Evolutionary conservation across 106 monocot genomes (phyloP).

Genomic region (Dendrobium huoshanense): DNA sequence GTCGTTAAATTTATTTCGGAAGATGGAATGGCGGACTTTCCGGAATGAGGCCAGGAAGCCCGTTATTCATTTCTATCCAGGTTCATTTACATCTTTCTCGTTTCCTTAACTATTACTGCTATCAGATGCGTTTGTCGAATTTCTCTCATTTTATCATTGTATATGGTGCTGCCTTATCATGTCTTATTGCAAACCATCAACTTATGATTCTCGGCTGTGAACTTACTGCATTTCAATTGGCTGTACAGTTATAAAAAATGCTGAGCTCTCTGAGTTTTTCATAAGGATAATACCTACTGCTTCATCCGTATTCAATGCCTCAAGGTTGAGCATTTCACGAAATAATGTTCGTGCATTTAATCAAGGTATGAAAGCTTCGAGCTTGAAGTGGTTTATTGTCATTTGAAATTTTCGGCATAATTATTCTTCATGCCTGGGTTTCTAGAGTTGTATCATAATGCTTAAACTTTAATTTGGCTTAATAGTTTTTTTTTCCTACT

Average conservation of each 20-base stretch:
- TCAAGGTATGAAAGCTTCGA: slow-evolving; percentile 34
- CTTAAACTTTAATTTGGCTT: not conserved
- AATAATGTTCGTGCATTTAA: slow-evolving; percentile 70
- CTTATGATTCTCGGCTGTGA: not conserved
- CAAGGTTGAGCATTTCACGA: slow-evolving; percentile 52
- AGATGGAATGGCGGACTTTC: slow-evolving; percentile 64
- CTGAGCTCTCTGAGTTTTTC: slow-evolving; percentile 53
- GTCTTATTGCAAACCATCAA: not conserved
- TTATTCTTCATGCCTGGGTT: not conserved
- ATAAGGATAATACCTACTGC: slow-evolving; percentile 82
- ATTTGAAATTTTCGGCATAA: not conserved
- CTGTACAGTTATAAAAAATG: slow-evolving; percentile 28
- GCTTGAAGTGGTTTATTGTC: not conserved
- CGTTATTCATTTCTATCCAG: slow-evolving; percentile 59
- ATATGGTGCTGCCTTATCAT: not conserved
- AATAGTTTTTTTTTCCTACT: not conserved
- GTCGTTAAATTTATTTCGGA: slow-evolving; percentile 29
- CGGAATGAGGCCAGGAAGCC: slow-evolving; percentile 88
- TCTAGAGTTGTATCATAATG: not conserved
- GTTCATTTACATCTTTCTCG: slow-evolving; percentile 18
- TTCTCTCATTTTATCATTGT: not conserved
- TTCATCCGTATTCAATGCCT: slow-evolving; percentile 43
- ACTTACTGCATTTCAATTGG: not conserved
- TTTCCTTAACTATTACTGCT: not conserved
- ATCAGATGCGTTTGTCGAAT: not conserved